phyloP scores from a whole-genome alignment of 768 basidiomycete genomes.

The Leccinellum rugosiceps region DNA sequence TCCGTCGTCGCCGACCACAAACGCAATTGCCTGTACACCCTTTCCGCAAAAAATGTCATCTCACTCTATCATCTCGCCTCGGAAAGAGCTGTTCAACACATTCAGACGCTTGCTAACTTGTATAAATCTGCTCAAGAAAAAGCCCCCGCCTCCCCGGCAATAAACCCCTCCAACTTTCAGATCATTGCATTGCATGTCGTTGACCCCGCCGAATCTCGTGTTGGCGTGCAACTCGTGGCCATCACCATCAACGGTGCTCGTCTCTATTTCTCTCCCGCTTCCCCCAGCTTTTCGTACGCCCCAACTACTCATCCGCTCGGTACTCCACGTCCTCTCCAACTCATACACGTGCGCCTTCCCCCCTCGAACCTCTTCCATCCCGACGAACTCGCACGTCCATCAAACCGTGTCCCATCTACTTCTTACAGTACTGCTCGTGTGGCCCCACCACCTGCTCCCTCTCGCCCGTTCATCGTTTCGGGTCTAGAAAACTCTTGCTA shows the following conservation, averaged over 20 bases:
- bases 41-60: slow-evolving; percentile 63
- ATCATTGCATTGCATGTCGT: slow-evolving; percentile 71
- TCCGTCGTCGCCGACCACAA: slow-evolving; percentile 62
- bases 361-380: slow-evolving; percentile 75
- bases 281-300: slow-evolving; percentile 47
- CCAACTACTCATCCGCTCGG: slow-evolving; percentile 28
- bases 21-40: slow-evolving; percentile 75
- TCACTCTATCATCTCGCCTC: slow-evolving; percentile 61
- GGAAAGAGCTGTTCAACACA: slow-evolving; percentile 64
- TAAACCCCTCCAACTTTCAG: slow-evolving; percentile 67
- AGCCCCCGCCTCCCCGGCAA: slow-evolving; percentile 69
- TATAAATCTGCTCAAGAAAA: slow-evolving; percentile 79
- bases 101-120: slow-evolving; percentile 73
- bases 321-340: slow-evolving; percentile 47
- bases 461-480: slow-evolving; percentile 58
- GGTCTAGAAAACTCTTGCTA: slow-evolving; percentile 63
- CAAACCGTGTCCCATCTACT: slow-evolving; percentile 39
- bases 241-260: slow-evolving; percentile 80
- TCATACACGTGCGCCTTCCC: slow-evolving; percentile 78
- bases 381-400: slow-evolving; percentile 57
- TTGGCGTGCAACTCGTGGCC: slow-evolving; percentile 73
- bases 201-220: slow-evolving; percentile 60
- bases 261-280: slow-evolving; percentile 71
- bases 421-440: slow-evolving; percentile 49
- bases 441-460: slow-evolving; percentile 40